Evolutionary conservation across 1,139 yeast species (phyloP).

Genomic region (Saccharomyces hybrid): DNA sequence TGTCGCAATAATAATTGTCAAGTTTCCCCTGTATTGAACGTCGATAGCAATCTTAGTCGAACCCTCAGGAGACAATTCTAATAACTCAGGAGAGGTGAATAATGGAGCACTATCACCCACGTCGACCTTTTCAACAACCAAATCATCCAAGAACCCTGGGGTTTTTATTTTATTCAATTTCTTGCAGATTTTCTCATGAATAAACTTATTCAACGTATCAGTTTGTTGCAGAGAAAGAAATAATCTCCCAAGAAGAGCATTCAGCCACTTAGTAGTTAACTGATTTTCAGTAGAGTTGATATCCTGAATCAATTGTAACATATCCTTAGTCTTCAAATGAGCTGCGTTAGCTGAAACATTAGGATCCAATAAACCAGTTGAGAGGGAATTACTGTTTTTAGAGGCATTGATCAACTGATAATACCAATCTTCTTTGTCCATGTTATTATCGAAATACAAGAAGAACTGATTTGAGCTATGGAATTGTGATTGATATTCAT

Average conservation of each 20-base stretch:
- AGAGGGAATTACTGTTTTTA: constrained; percentile 29
- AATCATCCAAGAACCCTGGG: constrained; percentile 82
- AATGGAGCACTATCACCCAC: constrained; percentile 79
- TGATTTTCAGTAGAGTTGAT: constrained; percentile 78
- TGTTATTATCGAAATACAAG: constrained; percentile 66
- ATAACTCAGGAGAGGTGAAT: constrained; percentile 62
- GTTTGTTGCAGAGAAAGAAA: constrained; percentile 74
- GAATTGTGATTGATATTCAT: not conserved
- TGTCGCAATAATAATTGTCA: constrained; percentile 71
- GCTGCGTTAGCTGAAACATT: constrained; percentile 59
- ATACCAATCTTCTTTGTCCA: constrained; percentile 88
- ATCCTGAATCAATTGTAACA: constrained; percentile 65
- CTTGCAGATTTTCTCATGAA: constrained; percentile 53
- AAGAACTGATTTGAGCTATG: constrained; percentile 38
- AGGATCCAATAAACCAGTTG: constrained; percentile 34
- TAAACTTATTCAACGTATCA: constrained; percentile 47
- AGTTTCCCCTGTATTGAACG: constrained; percentile 62
- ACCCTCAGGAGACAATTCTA: constrained; percentile 76
- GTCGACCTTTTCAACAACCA: constrained; percentile 61
- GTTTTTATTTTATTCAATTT: constrained; percentile 72
- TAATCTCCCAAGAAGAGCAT: constrained; percentile 75
- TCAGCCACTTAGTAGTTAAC: constrained; percentile 79
- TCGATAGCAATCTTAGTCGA: constrained; percentile 54
- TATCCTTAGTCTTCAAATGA: constrained; percentile 62
- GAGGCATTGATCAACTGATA: constrained; percentile 75